These are phyloP conservation scores for Colletotrichum spaethianum DNA, from an alignment of 2,329 filamentous ascomycete genomes.

Conservation along the genomic window DNA sequence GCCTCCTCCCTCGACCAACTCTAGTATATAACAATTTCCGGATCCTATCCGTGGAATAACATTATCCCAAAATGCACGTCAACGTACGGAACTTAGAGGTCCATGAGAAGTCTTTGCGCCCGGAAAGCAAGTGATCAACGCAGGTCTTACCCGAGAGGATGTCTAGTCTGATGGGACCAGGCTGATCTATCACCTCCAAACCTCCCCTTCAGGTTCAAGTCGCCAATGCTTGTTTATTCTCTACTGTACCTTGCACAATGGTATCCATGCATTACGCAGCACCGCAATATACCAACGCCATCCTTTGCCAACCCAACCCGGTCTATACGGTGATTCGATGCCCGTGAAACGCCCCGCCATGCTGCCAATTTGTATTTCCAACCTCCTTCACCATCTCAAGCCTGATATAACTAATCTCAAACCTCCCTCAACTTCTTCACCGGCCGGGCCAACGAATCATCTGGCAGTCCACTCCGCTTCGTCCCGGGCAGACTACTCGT, in stretches of 20 bases:
- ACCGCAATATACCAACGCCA: background rate
- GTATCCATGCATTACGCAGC: background rate
- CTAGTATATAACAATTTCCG: too few relatives aligned
- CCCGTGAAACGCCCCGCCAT: background rate
- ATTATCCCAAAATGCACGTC: background rate
- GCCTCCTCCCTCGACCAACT: background rate
- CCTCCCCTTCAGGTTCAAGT: background rate
- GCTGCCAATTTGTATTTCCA: background rate
- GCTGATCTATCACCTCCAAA: background rate
- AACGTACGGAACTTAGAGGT: background rate
- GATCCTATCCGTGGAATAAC: background rate
- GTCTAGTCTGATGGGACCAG: too few relatives aligned
- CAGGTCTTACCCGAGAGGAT: too few relatives aligned
- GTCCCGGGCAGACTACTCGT: slow-evolving; percentile 91
- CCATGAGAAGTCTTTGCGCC: background rate
- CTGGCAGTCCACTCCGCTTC: slow-evolving; percentile 87
- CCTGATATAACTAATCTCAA: background rate
- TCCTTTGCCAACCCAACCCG: background rate
- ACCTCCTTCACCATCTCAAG: background rate
- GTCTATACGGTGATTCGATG: background rate
- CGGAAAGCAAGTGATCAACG: background rate
- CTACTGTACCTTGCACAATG: background rate
- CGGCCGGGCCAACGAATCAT: slow-evolving; percentile 79
- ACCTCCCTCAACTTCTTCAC: slow-evolving; percentile 74
- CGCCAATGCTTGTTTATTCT: background rate